Evolutionary conservation across 768 basidiomycete species (phyloP), one percentile per base, ranked within the genome.

Genomic region (Glaciozyma martinii): DNA sequence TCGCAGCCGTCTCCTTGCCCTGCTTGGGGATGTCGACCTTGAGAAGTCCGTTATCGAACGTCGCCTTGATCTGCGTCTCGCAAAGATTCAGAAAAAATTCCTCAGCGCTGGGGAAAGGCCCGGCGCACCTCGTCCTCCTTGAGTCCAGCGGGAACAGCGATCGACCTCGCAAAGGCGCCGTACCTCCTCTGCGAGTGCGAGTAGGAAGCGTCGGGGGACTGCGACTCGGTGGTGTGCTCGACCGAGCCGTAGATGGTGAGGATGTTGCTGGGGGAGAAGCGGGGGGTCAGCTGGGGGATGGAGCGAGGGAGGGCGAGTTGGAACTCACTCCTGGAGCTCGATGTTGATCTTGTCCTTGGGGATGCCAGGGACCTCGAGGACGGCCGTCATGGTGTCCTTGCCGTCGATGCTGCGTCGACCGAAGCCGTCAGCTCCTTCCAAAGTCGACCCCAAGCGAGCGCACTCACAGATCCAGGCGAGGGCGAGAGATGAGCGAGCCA

Each of bases 141-240:
- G 59, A 80, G 75, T 10, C 82, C 82, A 61, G 75, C 70, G 30
- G 83, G 82, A 21, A 84, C 76, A 43, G 79, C 76, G 62, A 84
- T 58, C 1, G 79, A 78, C 25, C 83, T 76, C 52, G 80, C 77
- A 72, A 83, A 82, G 56, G 75, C 80, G 47, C 83, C 83, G 52
- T 67, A 79, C 43, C 78, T 76, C 56, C 82, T 76, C 74, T 84
- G 83, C 21, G 76, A 76, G 21, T 83, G 27, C 5, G n/a, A 15
- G 49, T 50, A 50, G n/a, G 5, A 8, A 3, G 49, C 23, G n/a
- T 27, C 49, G 13, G 21, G 13, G 6, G n/a, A n/a, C 49, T 50
- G 49, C 25, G 49, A 50, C 49, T 50, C 49, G 49, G 5, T 15
- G 21, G 27, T 25, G 49, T 50, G 49, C 49, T 50, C 49, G 8